Conservation (phyloP, 2,329 filamentous ascomycete genomes). For the Trichoderma citrinoviride region DNA sequence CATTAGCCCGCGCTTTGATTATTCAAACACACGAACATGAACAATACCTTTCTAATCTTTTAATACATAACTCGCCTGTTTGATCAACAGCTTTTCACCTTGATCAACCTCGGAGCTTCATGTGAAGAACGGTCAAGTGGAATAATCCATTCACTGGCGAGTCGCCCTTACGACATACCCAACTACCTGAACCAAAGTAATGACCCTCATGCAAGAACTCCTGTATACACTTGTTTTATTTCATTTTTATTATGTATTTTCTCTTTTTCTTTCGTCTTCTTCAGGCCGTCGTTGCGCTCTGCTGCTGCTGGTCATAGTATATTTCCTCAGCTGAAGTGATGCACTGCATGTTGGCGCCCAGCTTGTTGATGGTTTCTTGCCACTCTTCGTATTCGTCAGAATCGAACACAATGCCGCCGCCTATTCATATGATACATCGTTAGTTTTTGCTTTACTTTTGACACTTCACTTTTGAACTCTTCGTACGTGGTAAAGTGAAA, state of each 20-base stretch:
- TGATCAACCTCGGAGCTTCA: too few species aligned
- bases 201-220: neutral
- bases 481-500: neutral
- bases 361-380: constrained; percentile 93
- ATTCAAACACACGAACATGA: neutral
- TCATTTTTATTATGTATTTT: neutral
- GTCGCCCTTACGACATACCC: neutral
- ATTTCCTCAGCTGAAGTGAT: constrained; percentile 78
- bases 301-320: constrained; percentile 43
- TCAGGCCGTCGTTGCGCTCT: constrained; percentile 22
- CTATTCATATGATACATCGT: constrained; percentile 33
- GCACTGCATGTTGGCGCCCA: constrained; percentile 84
- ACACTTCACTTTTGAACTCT: neutral
- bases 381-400: constrained; percentile 90
- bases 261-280: neutral
- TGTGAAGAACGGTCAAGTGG: too few species aligned
- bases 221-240: neutral
- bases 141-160: too few species aligned
- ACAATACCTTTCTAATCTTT: neutral
- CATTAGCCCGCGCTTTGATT: neutral
- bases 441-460: constrained; percentile 8
- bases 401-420: constrained; percentile 91
- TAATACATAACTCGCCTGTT: neutral
- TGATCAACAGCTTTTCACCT: too few species aligned
- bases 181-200: neutral